Evolutionary conservation across 768 basidiomycete genomes (phyloP).

Genomic region (Mrakia hoshinonis): DNA sequence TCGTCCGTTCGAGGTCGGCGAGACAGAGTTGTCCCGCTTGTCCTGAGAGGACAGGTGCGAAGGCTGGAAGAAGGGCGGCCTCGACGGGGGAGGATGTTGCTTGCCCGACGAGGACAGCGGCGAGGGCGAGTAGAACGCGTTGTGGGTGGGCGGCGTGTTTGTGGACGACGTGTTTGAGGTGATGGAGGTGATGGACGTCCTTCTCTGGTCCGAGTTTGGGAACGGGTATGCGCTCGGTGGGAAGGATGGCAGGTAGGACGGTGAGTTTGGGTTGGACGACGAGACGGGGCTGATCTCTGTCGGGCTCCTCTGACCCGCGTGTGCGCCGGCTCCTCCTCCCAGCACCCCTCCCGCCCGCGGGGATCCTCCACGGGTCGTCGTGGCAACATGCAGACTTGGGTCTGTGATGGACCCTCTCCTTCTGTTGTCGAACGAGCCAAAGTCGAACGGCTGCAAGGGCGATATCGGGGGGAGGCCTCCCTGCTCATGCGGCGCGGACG

Average conservation of each 20-base stretch:
- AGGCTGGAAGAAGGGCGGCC: not conserved
- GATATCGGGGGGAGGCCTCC: slow-evolving; percentile 1
- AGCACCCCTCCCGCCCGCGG: not conserved
- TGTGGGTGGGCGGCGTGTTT: not conserved
- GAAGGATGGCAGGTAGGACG: not conserved
- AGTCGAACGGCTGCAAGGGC: not conserved
- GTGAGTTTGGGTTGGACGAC: not conserved
- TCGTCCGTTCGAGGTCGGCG: not conserved
- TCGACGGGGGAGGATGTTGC: not conserved
- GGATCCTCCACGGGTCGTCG: not conserved
- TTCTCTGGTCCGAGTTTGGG: not conserved
- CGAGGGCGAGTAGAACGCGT: not conserved
- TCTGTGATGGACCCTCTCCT: not conserved
- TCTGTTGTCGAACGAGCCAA: not conserved
- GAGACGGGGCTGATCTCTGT: not conserved
- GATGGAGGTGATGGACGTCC: slow-evolving; percentile 13
- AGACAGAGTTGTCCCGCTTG: not conserved
- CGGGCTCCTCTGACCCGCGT: not conserved
- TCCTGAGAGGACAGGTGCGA: not conserved
- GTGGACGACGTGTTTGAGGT: not conserved
- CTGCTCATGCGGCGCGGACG: slow-evolving; percentile 2
- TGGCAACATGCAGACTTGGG: not conserved
- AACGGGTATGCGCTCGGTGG: slow-evolving; percentile 1
- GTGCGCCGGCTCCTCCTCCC: not conserved
- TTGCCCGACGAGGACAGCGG: not conserved